Conservation (phyloP, 768 basidiomycete genomes). For the Dentipellis fragilis region DNA sequence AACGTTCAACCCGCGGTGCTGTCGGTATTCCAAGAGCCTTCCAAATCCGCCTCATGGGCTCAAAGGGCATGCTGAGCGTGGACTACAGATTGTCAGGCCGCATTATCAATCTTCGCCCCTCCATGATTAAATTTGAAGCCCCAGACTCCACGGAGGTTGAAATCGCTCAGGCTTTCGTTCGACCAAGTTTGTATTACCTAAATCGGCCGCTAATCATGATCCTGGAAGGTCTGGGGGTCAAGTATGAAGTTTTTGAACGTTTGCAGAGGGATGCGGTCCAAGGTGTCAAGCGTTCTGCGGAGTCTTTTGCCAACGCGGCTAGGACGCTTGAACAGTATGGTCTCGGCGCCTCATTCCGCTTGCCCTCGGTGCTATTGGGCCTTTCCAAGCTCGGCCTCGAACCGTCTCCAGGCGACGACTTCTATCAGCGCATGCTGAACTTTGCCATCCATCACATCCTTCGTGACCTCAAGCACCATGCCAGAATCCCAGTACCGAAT, state of each 20-base stretch:
- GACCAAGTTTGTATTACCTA: conserved; percentile 43
- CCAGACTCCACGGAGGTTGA: conserved; percentile 40
- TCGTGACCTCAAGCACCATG: conserved; percentile 50
- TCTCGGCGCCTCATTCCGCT: conserved; percentile 44
- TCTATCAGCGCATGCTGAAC: conserved; percentile 43
- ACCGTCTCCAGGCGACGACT: conserved; percentile 28
- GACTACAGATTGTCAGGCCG: conserved; percentile 41
- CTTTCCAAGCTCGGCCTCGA: conserved; percentile 38
- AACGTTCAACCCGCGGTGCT: conserved; percentile 23
- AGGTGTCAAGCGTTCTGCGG: conserved; percentile 33
- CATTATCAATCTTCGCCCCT: conserved; percentile 41
- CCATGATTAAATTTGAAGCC: conserved; percentile 62
- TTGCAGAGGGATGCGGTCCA: conserved; percentile 44
- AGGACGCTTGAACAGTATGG: conserved; percentile 44
- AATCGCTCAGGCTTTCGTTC: conserved; percentile 55
- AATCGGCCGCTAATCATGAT: conserved; percentile 66
- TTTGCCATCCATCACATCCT: conserved; percentile 54
- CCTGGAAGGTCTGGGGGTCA: conserved; percentile 46
- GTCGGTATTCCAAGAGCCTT: conserved; percentile 37
- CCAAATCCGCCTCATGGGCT: conserved; percentile 54
- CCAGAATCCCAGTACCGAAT: conserved; percentile 55
- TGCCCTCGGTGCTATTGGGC: conserved; percentile 41
- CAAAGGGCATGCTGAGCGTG: conserved; percentile 57
- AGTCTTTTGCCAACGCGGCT: conserved; percentile 35
- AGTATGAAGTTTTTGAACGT: conserved; percentile 38